Conservation (phyloP, 257 asterid species). For the Scutellaria minor region DNA sequence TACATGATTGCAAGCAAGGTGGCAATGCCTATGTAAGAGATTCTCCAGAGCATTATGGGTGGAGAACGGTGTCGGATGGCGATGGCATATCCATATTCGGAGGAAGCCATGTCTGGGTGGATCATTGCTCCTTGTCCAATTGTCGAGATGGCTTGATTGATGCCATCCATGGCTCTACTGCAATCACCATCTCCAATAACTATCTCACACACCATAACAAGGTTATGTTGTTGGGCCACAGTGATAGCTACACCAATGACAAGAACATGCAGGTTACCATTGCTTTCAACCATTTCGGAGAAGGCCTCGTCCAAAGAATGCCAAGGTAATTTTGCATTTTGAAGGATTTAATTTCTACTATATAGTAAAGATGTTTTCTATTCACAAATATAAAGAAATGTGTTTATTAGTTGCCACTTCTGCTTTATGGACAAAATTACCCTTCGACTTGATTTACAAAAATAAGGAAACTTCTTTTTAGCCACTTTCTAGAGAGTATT, state of each 20-base stretch:
- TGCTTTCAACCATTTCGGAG: slow-evolving; percentile 92
- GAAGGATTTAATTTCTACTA: too few species aligned
- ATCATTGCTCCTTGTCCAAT: slow-evolving; percentile 79
- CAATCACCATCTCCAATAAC: slow-evolving; percentile 78
- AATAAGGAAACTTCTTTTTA: too few species aligned
- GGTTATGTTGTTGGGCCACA: slow-evolving; percentile 87
- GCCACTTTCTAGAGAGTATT: too few species aligned
- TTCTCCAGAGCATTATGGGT: slow-evolving; percentile 83
- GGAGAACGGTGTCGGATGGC: slow-evolving; percentile 75
- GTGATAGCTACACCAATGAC: slow-evolving; percentile 60
- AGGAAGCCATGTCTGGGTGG: slow-evolving; percentile 87
- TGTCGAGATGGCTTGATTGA: slow-evolving; percentile 77
- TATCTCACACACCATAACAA: slow-evolving; percentile 79
- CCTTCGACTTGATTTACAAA: too few species aligned
- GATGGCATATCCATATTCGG: slow-evolving; percentile 87
- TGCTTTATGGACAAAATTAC: background rate
- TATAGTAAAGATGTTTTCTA: too few species aligned
- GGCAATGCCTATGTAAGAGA: slow-evolving; percentile 89
- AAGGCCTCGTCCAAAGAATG: slow-evolving; percentile 93
- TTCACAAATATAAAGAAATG: too few species aligned
- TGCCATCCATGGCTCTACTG: slow-evolving; percentile 87
- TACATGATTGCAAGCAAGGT: slow-evolving; percentile 83
- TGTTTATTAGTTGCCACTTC: too few species aligned
- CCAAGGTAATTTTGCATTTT: slow-evolving; percentile 65
- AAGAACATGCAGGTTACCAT: slow-evolving; percentile 89